Evolutionary conservation across 306 rosid species (phyloP), one percentile per base, ranked within the genome.

Genomic region (Inga laurina): DNA sequence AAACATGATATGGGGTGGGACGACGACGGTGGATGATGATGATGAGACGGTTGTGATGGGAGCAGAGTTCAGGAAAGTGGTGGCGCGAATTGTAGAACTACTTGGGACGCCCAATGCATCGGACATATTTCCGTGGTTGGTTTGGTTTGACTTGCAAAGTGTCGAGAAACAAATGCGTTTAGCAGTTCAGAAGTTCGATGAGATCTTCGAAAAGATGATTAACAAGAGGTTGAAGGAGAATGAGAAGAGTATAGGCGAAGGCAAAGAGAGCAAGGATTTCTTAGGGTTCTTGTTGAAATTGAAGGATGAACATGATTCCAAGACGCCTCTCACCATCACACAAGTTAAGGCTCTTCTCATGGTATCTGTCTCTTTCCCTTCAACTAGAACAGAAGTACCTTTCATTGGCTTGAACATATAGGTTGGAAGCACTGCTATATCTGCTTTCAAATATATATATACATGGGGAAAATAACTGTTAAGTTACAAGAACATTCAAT

Each of bases 111-210:
- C 96, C 14, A 93, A 93, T 37, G 10, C 93, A 24, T 95, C 92
- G 66, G 97, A 95, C 18, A 92, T 91, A 21, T 95, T 79, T 62
- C 97, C 98, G 43, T 71, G 75, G 34, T 59, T 95, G 90, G 94
- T 91, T 15, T 84, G 90, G 56, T 95, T 95, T 2, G 98, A 95
- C 71, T 52, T 95, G 84, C 97, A 95, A 49, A 94, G 95, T 8
- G 78, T 92, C 41, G 80, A 5, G 73, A 90, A 81, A 76, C 19
- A 87, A 77, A 93, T 91, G 91, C 9, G 16, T 0, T 44, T 7
- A n/a, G 72, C 86, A 45, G 85, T 24, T 0, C 37, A 12, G 7
- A 78, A 81, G 35, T 87, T 95, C 6, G 97, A 95, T 27, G 22
- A 8, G 52, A 91, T 95, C 12, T 95, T 95, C 12, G 95, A 92